Evolutionary conservation across 306 rosid genomes (phyloP), one percentile per base, ranked within the genome.

Genomic region (Cajanus cajan): DNA sequence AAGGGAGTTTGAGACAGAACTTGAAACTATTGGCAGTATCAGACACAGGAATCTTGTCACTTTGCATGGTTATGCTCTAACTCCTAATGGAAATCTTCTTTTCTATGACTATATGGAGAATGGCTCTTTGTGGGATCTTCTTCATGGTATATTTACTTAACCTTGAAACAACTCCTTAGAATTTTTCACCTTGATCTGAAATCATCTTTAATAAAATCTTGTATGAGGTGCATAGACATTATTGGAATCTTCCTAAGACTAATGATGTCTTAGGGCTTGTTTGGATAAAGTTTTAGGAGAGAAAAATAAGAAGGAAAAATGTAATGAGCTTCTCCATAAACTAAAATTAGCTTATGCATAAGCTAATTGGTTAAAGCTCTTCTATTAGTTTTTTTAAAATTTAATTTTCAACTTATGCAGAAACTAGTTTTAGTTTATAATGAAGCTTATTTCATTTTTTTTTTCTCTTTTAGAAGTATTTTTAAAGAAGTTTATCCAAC

Each of bases 41-140:
- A 66, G 71, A 40, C 71, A 66, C 22, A 66, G 71, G 71, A 66
- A 66, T 66, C 51, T 66, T 19, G 71, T 66, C 34, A 39, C 71
- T 19, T 66, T 66, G 51, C 71, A 66, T 66, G 71, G 71, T 21
- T 66, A 66, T 66, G 71, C 71, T 19, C 51, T 66, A 39, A 66
- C 51, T 39, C 71, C 71, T 39, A 18, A 39, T 40, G 71, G 71
- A 39, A 66, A 66, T 66, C 71, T 66, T 40, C 71, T 66, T 19
- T 66, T 66, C 71, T 66, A 39, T 66, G 71, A 66, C 50, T 66
- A 66, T 11, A 66, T 66, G 71, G 71, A 66, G 34, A 66, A 66
- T 19, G 71, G 71, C 71, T 66, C 71, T 66, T 34, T 66, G 10
- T 66, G 71, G 71, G 71, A 66, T 66, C 71, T 66, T 66, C 71